A percentile compares a stretch with the other conserved stretches of the same genome.
These are phyloP conservation scores for Ascochyta rabiei DNA, from an alignment of 2,329 filamentous ascomycete species.

Conservation along the genomic window DNA sequence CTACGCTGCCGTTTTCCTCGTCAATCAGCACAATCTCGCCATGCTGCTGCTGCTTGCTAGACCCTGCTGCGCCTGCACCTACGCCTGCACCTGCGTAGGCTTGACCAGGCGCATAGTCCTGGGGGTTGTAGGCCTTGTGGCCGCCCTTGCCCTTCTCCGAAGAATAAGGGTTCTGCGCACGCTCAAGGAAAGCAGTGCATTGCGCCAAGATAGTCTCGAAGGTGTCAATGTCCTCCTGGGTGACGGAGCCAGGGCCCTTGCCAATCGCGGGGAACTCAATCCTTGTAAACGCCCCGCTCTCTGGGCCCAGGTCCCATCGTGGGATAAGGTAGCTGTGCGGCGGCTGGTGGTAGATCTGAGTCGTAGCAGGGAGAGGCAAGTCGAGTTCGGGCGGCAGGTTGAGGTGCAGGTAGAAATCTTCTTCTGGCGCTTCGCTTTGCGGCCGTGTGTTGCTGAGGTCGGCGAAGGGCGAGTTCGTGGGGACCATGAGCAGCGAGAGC, in stretches of 20 bases:
- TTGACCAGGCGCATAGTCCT: conserved; percentile 78
- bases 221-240: conserved; percentile 92
- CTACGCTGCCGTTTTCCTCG: conserved; percentile 93
- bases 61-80: conserved; percentile 33
- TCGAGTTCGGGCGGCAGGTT: conserved; percentile 95
- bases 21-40: conserved; percentile 92
- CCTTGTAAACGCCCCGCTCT: conserved; percentile 87
- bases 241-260: conserved; percentile 65
- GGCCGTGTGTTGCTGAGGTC: conserved; percentile 62
- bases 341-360: conserved; percentile 96
- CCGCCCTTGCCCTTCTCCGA: conserved; percentile 40
- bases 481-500: conserved; percentile 92
- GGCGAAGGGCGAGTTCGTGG: conserved; percentile 76
- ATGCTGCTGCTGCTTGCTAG: conserved; percentile 41
- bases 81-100: conserved; percentile 67
- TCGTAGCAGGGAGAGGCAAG: conserved; percentile 89
- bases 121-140: conserved; percentile 73
- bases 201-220: conserved; percentile 98
- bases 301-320: conserved; percentile 88
- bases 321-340: conserved; percentile 93
- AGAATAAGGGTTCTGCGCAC: conserved; percentile 67
- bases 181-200: conserved; percentile 93
- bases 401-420: conserved; percentile 97
- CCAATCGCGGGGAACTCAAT: conserved; percentile 86
- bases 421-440: conserved; percentile 59